Conservation (phyloP, 2,329 filamentous ascomycete genomes). For the Colletotrichum godetiae region DNA sequence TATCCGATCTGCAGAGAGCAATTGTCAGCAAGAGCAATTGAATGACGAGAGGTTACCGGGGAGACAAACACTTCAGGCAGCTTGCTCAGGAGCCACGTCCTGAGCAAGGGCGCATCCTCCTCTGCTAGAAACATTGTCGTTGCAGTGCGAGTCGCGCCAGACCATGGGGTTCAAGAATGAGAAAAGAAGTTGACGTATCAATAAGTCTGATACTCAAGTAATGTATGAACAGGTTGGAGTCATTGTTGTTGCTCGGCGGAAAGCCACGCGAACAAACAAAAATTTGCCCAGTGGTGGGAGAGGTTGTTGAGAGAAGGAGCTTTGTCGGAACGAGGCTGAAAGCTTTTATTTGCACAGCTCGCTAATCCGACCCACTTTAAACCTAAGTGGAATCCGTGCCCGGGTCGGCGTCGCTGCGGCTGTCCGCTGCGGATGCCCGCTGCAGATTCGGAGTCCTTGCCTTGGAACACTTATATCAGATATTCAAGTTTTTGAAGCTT, state of each 20-base stretch:
- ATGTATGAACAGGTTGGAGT: background rate
- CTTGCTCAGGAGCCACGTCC: conserved; percentile 79
- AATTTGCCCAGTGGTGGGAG: conserved; percentile 2
- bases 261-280: conserved; percentile 25
- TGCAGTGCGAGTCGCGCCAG: conserved; percentile 11
- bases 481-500: background rate
- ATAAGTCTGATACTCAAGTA: conserved; percentile 30
- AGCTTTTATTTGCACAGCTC: conserved; percentile 29
- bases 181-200: conserved; percentile 10
- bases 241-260: conserved; percentile 30
- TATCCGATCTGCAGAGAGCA: conserved; percentile 71
- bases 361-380: conserved; percentile 31
- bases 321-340: conserved; percentile 20
- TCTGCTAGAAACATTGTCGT: conserved; percentile 71
- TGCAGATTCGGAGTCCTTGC: no score
- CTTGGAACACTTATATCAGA: no score
- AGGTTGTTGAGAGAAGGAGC: background rate
- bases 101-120: conserved; percentile 72
- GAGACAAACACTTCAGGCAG: conserved; percentile 36
- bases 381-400: conserved; percentile 21
- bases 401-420: background rate
- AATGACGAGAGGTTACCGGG: background rate
- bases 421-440: background rate
- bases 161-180: background rate
- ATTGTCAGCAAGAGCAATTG: background rate